Conservation (phyloP, 495 filamentous ascomycete species). For the Amphirosellinia nigrospora region DNA sequence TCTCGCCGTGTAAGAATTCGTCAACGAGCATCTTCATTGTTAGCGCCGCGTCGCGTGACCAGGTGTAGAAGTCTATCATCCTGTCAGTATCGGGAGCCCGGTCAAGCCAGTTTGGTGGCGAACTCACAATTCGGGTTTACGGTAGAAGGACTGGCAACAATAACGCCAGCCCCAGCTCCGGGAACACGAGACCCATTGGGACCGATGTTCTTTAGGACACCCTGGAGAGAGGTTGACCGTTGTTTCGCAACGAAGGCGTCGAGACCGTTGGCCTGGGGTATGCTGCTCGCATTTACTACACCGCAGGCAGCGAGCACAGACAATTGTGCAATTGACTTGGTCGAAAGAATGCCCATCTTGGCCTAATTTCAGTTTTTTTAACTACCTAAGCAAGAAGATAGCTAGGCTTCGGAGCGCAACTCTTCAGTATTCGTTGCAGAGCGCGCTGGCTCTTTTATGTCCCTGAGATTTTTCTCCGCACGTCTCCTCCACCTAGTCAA, state of each 20-base stretch:
- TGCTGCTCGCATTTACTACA: slow-evolving; percentile 10
- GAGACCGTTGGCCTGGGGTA: slow-evolving; percentile 29
- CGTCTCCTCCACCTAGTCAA: not conserved
- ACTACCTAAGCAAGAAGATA: not conserved
- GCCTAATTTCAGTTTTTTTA: not conserved
- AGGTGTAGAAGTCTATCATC: slow-evolving; percentile 61
- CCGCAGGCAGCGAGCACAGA: slow-evolving; percentile 19
- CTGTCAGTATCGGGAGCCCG: not conserved
- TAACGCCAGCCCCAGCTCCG: slow-evolving; percentile 56
- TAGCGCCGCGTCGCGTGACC: slow-evolving; percentile 65
- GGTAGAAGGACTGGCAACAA: slow-evolving; percentile 63
- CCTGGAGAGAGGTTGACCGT: slow-evolving; percentile 52
- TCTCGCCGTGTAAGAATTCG: slow-evolving; percentile 45
- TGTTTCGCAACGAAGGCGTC: slow-evolving; percentile 45
- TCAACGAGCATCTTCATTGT: slow-evolving; percentile 63
- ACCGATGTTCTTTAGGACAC: slow-evolving; percentile 65
- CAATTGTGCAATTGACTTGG: slow-evolving; percentile 11
- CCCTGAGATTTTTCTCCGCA: slow-evolving; percentile 1
- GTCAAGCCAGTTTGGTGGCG: not conserved
- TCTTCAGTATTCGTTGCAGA: not conserved
- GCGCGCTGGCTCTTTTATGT: slow-evolving; percentile 4
- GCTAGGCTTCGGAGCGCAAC: not conserved
- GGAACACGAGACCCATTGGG: slow-evolving; percentile 50
- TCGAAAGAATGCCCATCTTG: slow-evolving; percentile 24
- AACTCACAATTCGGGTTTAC: slow-evolving; percentile 60